Evolutionary conservation across 2,329 filamentous ascomycete species (phyloP), one percentile per base, ranked within the genome.

Genomic region (Leptographium flavum): DNA sequence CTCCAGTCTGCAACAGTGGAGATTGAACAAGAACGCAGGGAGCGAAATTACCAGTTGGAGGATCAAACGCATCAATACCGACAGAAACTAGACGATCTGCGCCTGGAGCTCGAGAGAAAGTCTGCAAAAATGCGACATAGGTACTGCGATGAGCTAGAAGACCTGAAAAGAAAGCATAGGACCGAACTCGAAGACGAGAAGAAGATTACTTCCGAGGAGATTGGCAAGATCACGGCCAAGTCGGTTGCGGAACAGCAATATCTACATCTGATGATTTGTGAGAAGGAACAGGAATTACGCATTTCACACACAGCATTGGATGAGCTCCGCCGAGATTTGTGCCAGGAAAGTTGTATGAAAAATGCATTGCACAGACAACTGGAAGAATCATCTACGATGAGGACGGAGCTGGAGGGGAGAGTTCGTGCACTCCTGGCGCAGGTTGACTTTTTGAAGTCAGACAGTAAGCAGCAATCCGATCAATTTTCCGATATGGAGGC

Each of bases 371-470:
- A 71, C 50, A 66, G 62, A 27, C 74, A 65, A 32, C 62, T 84
- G 17, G 67, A 73, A 4, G 76, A 80, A 33, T 67, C 76, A 8
- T 71, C 76, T 4, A 69, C 70, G 9, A 75, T 77, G 35, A 79
- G 76, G 47, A 68, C 78, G 11, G 74, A 75, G 0, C 68, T 94
- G 11, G 86, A 94, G 53, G 80, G 78, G 31, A 79, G 83, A 22
- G 79, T 84, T 51, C 79, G 81, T 50, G 82, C 81, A 3, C 73
- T 94, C 51, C 77, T 81, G 53, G 84, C 85, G 2, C 84, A 90
- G 54, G 83, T 94, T 47, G 81, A 88, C 52, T 94, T 93, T 57
- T 74, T 95, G 17, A 87, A 95, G 59, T 92, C 86, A 0, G 87
- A 87, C 56, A 87, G 79, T 60, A 85, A 94, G 61, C 83, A 87